Evolutionary conservation across 2,329 filamentous ascomycete species (phyloP).

Genomic region (Fusarium subtropicale): DNA sequence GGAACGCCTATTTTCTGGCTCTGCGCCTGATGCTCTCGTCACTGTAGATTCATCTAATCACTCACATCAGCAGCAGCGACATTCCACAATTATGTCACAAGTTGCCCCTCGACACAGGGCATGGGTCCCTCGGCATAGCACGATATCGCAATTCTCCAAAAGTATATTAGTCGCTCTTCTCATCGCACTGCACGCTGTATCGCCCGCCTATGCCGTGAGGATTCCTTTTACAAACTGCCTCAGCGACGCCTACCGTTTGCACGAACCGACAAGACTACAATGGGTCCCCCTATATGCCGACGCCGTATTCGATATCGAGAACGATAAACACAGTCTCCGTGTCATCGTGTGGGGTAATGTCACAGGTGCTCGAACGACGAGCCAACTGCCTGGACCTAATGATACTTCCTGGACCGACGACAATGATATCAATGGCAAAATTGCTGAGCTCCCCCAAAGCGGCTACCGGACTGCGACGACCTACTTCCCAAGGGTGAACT

Average conservation of each 20-base stretch:
- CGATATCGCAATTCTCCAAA: conserved; percentile 34
- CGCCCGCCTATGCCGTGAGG: conserved; percentile 70
- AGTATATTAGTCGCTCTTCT: conserved; percentile 54
- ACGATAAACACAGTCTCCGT: conserved; percentile 72
- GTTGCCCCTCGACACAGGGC: conserved; percentile 20
- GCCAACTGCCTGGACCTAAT: conserved; percentile 69
- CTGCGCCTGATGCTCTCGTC: conserved; percentile 36
- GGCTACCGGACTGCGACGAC: conserved; percentile 74
- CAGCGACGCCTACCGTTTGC: conserved; percentile 67
- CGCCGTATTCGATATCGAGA: conserved; percentile 75
- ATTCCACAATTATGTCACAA: conserved; percentile 35
- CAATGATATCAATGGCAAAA: conserved; percentile 77
- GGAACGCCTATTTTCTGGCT: conserved; percentile 33
- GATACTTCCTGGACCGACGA: conserved; percentile 72
- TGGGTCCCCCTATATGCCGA: conserved; percentile 81
- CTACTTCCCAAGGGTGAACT: conserved; percentile 75
- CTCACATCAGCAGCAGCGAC: conserved; percentile 24
- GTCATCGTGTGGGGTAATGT: conserved; percentile 93
- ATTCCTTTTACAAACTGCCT: conserved; percentile 90
- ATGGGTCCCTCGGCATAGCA: conserved; percentile 32
- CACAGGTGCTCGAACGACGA: conserved; percentile 72
- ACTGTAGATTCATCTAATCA: conserved; percentile 21
- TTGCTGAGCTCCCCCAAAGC: conserved; percentile 68
- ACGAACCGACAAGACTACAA: conserved; percentile 73
- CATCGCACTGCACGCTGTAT: conserved; percentile 53